Evolutionary conservation across 2,329 filamentous ascomycete species (phyloP).

Genomic region (Sclerotinia minor): DNA sequence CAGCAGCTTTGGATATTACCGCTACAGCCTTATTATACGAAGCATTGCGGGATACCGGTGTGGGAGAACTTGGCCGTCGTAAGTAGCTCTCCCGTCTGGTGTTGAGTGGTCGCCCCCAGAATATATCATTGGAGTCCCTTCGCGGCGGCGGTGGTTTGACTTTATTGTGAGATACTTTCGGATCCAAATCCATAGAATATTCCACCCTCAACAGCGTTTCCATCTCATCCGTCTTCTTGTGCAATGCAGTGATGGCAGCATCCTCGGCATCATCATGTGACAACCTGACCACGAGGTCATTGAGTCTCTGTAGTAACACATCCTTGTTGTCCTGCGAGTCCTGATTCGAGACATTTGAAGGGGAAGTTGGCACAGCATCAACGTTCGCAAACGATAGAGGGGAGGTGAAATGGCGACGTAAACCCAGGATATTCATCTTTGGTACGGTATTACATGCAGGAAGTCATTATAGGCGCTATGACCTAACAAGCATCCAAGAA

Average conservation of each 20-base stretch:
- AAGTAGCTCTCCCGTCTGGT: slow-evolving; percentile 30
- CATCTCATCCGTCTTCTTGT: slow-evolving; percentile 44
- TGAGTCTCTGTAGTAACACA: slow-evolving; percentile 41
- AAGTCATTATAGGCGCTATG: slow-evolving; percentile 18
- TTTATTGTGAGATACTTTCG: slow-evolving; percentile 7
- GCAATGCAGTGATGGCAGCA: slow-evolving; percentile 40
- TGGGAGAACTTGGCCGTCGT: slow-evolving; percentile 15
- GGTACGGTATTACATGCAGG: slow-evolving; percentile 16
- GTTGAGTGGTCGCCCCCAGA: slow-evolving; percentile 36
- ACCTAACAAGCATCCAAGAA: slow-evolving; percentile 16
- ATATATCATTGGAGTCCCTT: slow-evolving; percentile 29
- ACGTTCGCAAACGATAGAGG: slow-evolving; percentile 23
- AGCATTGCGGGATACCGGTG: neutral
- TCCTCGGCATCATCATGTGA: slow-evolving; percentile 37
- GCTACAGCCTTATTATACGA: slow-evolving; percentile 10
- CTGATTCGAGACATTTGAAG: slow-evolving; percentile 22
- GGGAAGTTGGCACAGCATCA: slow-evolving; percentile 5
- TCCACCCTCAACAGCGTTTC: slow-evolving; percentile 38
- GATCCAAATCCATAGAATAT: slow-evolving; percentile 25
- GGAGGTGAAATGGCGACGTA: slow-evolving; percentile 37
- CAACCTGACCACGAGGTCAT: slow-evolving; percentile 41
- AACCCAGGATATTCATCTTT: slow-evolving; percentile 23
- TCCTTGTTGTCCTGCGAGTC: slow-evolving; percentile 41
- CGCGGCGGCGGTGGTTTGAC: slow-evolving; percentile 20
- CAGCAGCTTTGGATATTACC: slow-evolving; percentile 41